phyloP scores from a whole-genome alignment of 169 alveolate species.

The Eimeria acervulina region DNA sequence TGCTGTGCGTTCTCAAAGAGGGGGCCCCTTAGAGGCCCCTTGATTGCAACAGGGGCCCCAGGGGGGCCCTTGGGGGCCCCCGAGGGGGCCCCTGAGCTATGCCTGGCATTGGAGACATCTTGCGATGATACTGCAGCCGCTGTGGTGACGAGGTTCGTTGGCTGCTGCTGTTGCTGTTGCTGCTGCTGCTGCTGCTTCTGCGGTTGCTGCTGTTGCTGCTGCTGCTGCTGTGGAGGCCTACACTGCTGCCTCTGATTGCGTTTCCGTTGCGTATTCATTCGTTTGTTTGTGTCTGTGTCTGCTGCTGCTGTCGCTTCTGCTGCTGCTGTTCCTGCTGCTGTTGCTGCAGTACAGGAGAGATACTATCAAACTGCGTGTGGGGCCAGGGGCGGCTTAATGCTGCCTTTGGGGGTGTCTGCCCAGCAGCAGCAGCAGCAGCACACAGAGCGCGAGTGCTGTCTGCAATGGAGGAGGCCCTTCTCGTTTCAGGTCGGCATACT shows the following conservation, averaged over 20 bases:
- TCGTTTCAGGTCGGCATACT: background rate
- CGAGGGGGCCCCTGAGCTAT: background rate
- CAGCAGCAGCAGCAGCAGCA: conserved; percentile 36
- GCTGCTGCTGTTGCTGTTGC: conserved; percentile 22
- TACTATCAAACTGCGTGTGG: conserved; percentile 17
- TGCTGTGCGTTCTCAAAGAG: background rate
- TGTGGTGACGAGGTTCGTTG: conserved; percentile 27
- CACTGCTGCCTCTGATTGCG: too few species aligned
- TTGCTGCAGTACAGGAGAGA: conserved; percentile 14
- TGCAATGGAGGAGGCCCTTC: background rate
- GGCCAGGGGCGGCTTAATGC: conserved; percentile 40
- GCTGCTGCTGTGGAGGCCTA: too few species aligned
- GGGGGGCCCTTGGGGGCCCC: background rate
- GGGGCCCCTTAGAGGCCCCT: background rate
- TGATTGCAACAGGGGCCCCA: background rate
- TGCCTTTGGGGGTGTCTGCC: conserved; percentile 33
- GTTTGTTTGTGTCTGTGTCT: background rate
- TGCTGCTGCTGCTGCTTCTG: conserved; percentile 1
- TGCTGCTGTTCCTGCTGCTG: background rate
- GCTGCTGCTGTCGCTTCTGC: background rate
- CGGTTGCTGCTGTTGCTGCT: conserved; percentile 6
- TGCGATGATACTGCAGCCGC: conserved; percentile 83
- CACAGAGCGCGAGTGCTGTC: background rate
- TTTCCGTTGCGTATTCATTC: too few species aligned
- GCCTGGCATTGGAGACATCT: conserved; percentile 52